Evolutionary conservation across 805 yeast species (phyloP).

Genomic region (Limtongia smithiae): DNA sequence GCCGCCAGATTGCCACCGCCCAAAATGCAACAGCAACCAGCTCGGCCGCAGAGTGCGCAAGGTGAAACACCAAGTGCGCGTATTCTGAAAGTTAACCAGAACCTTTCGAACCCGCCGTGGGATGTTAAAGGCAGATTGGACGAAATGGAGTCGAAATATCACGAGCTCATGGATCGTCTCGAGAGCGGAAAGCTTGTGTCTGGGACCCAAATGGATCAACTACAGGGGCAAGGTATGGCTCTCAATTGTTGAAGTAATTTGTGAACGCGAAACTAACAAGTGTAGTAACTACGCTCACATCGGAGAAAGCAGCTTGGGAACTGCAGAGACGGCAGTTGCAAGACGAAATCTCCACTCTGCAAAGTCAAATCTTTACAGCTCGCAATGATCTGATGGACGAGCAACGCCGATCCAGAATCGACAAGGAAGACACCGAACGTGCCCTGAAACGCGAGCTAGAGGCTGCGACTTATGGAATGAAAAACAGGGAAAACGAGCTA

Average conservation of each 20-base stretch:
- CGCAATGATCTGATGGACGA: conserved; percentile 36
- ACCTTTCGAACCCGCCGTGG: conserved; percentile 6
- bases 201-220: conserved; percentile 5
- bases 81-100: no score
- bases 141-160: conserved; percentile 16
- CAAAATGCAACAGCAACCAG: no score
- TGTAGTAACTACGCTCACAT: neutral
- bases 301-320: neutral
- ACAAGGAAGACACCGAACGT: conserved; percentile 28
- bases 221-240: conserved; percentile 12
- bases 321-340: conserved; percentile 31
- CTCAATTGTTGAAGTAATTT: no score
- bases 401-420: conserved; percentile 34
- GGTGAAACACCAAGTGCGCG: no score
- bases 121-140: conserved; percentile 24
- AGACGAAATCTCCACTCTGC: conserved; percentile 37
- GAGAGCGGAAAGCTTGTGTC: neutral
- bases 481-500: neutral
- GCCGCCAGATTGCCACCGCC: no score
- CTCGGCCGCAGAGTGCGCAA: no score
- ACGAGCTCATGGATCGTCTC: conserved; percentile 1
- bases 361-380: conserved; percentile 41
- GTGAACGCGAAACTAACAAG: no score
- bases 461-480: neutral
- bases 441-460: neutral